Evolutionary conservation across 2,329 filamentous ascomycete genomes (phyloP).

Genomic region (Xylaria sp.): DNA sequence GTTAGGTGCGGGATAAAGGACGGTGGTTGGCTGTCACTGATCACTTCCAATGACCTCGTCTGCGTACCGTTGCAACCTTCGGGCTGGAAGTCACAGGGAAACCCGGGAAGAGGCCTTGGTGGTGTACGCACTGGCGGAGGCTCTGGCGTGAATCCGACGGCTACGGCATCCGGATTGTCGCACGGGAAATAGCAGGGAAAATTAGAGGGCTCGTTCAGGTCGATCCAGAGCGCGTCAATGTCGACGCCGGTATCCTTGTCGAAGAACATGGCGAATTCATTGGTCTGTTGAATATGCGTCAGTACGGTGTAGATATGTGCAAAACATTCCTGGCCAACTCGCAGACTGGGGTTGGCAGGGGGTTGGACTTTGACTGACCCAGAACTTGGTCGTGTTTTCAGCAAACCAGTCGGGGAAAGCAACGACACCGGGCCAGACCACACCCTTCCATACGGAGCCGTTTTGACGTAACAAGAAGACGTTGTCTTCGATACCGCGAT

Average conservation of each 20-base stretch:
- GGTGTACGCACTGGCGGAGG: slow-evolving; percentile 70
- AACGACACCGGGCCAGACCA: slow-evolving; percentile 81
- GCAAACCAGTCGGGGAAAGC: slow-evolving; percentile 83
- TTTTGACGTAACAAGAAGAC: slow-evolving; percentile 63
- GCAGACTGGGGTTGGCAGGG: neutral
- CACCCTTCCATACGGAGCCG: slow-evolving; percentile 67
- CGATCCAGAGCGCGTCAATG: slow-evolving; percentile 82
- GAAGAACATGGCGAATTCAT: slow-evolving; percentile 74
- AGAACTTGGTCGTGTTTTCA: slow-evolving; percentile 70
- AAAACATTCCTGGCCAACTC: neutral
- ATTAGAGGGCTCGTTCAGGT: slow-evolving; percentile 68
- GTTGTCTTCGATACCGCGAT: slow-evolving; percentile 54
- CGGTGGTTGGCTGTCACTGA: slow-evolving; percentile 46
- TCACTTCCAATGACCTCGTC: slow-evolving; percentile 35
- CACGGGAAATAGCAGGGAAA: slow-evolving; percentile 66
- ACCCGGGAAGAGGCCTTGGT: slow-evolving; percentile 74
- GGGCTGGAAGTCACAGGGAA: slow-evolving; percentile 74
- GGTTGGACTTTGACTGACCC: slow-evolving; percentile 47
- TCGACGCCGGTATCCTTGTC: slow-evolving; percentile 70
- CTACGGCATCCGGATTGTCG: slow-evolving; percentile 55
- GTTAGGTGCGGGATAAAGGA: slow-evolving; percentile 38
- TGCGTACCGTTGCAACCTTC: slow-evolving; percentile 51
- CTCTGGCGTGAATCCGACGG: slow-evolving; percentile 64
- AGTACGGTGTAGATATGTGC: neutral
- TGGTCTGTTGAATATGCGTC: slow-evolving; percentile 56